A percentile compares a stretch with the other conserved stretches of the same genome.
phyloP scores from a whole-genome alignment of 371 early-diverging fungal species.

The Mucor saturninus region DNA sequence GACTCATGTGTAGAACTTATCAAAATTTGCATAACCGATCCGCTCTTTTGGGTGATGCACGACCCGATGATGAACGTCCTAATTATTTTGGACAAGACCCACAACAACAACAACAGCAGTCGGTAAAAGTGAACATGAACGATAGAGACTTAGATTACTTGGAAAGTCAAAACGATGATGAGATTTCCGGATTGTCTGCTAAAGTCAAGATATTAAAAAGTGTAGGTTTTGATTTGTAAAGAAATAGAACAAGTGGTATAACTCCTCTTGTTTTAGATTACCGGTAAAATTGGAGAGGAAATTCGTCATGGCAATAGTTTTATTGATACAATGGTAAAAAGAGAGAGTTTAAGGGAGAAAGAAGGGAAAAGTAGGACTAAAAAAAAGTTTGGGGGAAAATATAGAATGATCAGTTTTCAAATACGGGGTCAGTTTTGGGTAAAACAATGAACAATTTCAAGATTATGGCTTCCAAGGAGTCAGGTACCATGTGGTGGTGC shows the following conservation, averaged over 20 bases:
- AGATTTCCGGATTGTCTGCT: conserved; percentile 51
- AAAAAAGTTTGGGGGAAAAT: no score
- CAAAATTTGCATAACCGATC: conserved; percentile 56
- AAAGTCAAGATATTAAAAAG: conserved; percentile 54
- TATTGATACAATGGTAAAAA: conserved; percentile 49
- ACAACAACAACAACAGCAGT: conserved; percentile 14
- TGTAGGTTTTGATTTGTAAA: conserved; percentile 19
- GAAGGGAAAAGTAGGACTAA: background rate
- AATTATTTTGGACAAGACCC: conserved; percentile 20
- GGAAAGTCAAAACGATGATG: conserved; percentile 56
- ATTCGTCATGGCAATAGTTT: conserved; percentile 53
- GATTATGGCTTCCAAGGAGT: conserved; percentile 55
- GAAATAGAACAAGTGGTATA: background rate
- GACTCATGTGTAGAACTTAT: conserved; percentile 34
- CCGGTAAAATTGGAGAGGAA: conserved; percentile 57
- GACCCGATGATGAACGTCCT: conserved; percentile 29
- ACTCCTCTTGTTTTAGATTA: conserved; percentile 34
- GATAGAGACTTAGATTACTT: conserved; percentile 53
- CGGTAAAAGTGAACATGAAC: conserved; percentile 42
- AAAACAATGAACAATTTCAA: conserved; percentile 59
- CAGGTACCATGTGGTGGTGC: conserved; percentile 50
- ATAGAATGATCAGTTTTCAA: conserved; percentile 57
- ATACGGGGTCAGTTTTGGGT: conserved; percentile 47
- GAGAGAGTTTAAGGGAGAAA: background rate
- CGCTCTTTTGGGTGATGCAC: conserved; percentile 37